Conservation (phyloP, 164 flowering plant genomes). For the Euptelea pleiosperma region DNA sequence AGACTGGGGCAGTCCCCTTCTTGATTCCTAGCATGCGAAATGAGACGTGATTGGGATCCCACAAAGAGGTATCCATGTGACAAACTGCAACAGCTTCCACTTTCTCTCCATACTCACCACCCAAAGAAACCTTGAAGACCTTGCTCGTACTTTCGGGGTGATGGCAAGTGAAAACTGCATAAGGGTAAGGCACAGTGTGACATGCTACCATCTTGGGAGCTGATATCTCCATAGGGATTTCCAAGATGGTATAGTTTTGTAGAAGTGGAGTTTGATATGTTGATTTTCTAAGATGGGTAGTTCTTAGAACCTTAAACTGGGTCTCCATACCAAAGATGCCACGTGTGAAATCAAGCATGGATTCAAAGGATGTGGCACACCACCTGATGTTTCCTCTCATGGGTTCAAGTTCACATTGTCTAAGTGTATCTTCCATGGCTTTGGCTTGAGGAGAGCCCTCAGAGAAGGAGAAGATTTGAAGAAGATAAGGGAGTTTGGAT, state of each 20-base stretch:
- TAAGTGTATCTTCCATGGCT: conserved; percentile 47
- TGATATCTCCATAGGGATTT: conserved; percentile 20
- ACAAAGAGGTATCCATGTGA: no score
- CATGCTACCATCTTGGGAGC: conserved; percentile 34
- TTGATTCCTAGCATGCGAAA: conserved; percentile 33
- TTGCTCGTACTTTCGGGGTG: conserved; percentile 24
- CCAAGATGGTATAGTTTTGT: conserved; percentile 36
- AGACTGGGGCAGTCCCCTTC: conserved; percentile 42
- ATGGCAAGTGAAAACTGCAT: conserved; percentile 53
- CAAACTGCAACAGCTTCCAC: conserved; percentile 42
- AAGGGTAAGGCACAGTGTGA: conserved; percentile 59
- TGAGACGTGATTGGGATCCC: conserved; percentile 36
- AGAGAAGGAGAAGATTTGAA: conserved; percentile 34
- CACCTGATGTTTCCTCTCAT: conserved; percentile 38
- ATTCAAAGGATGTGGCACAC: conserved; percentile 43
- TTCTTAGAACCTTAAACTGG: conserved; percentile 17
- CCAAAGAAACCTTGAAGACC: conserved; percentile 32
- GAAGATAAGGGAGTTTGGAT: conserved; percentile 30
- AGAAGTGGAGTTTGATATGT: conserved; percentile 7
- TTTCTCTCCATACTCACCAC: conserved; percentile 34
- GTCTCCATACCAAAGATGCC: conserved; percentile 22
- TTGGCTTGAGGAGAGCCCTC: conserved; percentile 42
- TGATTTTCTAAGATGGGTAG: conserved; percentile 10
- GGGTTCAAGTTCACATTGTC: conserved; percentile 37
- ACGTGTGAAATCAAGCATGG: conserved; percentile 43